A percentile compares a stretch with the other conserved stretches of the same genome.
Evolutionary conservation across 495 filamentous ascomycete genomes (phyloP).

Genomic region (Aspergillus bridgeri): DNA sequence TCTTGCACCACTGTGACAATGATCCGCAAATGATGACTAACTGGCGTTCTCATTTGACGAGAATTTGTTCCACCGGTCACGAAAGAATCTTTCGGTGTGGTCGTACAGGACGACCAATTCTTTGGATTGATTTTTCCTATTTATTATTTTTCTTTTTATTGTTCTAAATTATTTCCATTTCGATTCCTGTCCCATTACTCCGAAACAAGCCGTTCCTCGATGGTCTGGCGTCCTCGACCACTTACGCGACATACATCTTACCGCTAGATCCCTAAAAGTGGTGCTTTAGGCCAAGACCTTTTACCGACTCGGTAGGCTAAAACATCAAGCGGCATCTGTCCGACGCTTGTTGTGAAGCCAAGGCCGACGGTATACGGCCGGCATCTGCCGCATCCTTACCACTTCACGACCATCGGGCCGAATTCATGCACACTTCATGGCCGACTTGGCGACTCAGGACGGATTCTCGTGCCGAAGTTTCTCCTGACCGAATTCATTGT

Average conservation of each 20-base stretch:
- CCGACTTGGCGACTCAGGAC: not conserved
- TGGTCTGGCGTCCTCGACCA: not conserved
- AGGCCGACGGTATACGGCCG: conserved; percentile 2
- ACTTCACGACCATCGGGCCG: not conserved
- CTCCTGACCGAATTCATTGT: not conserved
- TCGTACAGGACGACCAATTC: not conserved
- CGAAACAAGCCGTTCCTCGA: not conserved
- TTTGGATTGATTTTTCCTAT: not conserved
- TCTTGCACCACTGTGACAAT: not conserved
- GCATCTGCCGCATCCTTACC: not conserved
- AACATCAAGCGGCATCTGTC: not conserved
- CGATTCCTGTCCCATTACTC: not conserved
- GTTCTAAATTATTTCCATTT: too few relatives aligned
- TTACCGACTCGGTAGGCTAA: not conserved
- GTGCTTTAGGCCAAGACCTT: not conserved
- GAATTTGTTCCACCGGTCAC: not conserved
- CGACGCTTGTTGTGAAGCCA: not conserved
- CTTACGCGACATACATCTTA: not conserved
- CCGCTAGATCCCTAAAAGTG: too few relatives aligned
- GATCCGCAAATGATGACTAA: not conserved
- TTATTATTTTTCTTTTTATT: not conserved
- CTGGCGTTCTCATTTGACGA: not conserved
- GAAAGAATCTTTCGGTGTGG: conserved; percentile 1
- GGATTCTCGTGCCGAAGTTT: conserved; percentile 1
- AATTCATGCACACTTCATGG: not conserved